Base-by-base conservation (phyloP, 2,329 filamentous ascomycete species). In the Aureobasidium zeae region DNA sequence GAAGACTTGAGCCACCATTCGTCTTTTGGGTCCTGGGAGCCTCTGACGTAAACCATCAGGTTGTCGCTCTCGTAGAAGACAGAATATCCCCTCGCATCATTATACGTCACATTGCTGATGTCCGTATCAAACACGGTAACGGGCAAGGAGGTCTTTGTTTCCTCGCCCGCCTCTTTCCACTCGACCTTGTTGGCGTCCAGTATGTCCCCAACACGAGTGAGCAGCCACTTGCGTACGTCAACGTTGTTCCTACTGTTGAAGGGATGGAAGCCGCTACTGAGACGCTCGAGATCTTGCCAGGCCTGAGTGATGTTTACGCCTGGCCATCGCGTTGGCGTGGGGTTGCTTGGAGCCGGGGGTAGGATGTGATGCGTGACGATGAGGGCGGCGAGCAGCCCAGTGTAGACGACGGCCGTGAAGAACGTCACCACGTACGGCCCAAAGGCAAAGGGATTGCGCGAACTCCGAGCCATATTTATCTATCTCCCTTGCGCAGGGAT, bases 61-160 rank as follows among this genome's bases (percentile, higher is more conserved):
- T 96, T 98, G 49, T 78, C 89, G 22, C 86, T 85, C 64, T 96
- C 88, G 55, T 94, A 95, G 59, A 96, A 95, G 20, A 86, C 76
- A 4, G 57, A 55, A 25, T 50, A 54, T 8, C 54, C 52, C 16
- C 46, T 43, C 7, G 50, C 48, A 26, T 59, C 53, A 11, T 44
- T 45, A 16, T 53, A 80, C 1, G 87, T 91, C 43, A 85, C 74
- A 57, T 95, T 96, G 22, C 86, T 83, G 29, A 71, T 66, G 34
- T 78, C 67, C 59, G 95, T 88, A 55, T 93, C 80, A 56, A 94
- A 87, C 13, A 94, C 68, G 15, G 79, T 76, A 24, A 66, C 62
- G 4, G 64, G 58, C 20, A 28, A 19, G 15, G 24, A 15, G 5
- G 6, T 5, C 8, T 31, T 30, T 25, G 9, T 19, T 2, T 17